phyloP scores from a whole-genome alignment of 129 eudicot genomes.

The Gnaphalium uliginosum region DNA sequence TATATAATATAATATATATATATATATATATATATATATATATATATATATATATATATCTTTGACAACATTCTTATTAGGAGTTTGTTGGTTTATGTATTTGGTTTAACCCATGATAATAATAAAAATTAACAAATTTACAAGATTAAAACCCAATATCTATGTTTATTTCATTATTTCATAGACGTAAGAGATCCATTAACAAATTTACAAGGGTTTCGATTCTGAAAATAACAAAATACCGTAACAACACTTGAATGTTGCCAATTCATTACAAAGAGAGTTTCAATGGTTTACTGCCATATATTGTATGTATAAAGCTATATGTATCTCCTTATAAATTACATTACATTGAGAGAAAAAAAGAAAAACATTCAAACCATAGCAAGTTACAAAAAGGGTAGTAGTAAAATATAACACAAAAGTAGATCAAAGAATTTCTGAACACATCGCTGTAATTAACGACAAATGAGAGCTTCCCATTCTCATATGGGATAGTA shows the following conservation, averaged over 20 bases:
- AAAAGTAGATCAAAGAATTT: conserved; percentile 41
- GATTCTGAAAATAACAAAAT: background rate
- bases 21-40: too few relatives aligned
- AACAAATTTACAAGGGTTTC: background rate
- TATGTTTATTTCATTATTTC: background rate
- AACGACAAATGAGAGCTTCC: conserved; percentile 18
- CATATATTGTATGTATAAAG: conserved; percentile 23
- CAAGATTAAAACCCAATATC: background rate
- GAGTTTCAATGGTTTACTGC: background rate
- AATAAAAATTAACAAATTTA: too few relatives aligned
- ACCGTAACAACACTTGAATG: conserved; percentile 1
- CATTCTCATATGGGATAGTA: background rate
- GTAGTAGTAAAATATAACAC: conserved; percentile 20
- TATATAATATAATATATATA: too few relatives aligned
- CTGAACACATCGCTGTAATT: conserved; percentile 27
- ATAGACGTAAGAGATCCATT: background rate
- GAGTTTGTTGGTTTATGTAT: too few relatives aligned
- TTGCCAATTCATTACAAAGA: conserved; percentile 13
- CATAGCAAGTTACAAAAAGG: conserved; percentile 34
- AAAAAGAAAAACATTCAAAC: conserved; percentile 22
- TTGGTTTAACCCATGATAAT: too few relatives aligned
- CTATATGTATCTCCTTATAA: conserved; percentile 27
- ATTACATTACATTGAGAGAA: background rate
- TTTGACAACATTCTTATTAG: too few relatives aligned
- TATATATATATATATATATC: too few relatives aligned